These are phyloP conservation scores for Amborella trichopoda DNA, from an alignment of 164 flowering plant species.

Conservation along the genomic window DNA sequence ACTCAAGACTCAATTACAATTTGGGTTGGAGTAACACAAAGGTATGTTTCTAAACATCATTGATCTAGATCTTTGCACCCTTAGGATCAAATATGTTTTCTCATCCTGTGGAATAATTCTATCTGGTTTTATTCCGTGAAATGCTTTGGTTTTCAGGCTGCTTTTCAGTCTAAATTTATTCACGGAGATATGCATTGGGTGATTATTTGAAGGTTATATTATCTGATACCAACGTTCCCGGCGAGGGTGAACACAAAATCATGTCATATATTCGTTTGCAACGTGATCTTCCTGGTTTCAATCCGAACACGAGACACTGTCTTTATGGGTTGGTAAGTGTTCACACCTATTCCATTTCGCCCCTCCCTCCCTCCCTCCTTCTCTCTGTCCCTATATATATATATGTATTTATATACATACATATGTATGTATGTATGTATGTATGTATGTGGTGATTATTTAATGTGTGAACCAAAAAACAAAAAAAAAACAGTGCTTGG, in stretches of 20 bases:
- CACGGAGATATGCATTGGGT: conserved; percentile 63
- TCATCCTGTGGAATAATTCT: conserved; percentile 34
- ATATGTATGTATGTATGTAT: too few species aligned
- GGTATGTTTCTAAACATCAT: conserved; percentile 31
- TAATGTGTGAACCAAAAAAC: too few species aligned
- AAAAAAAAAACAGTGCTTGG: too few species aligned
- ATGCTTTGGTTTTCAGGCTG: conserved; percentile 45
- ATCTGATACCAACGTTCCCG: conserved; percentile 97
- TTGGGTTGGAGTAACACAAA: conserved; percentile 69
- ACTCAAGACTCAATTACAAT: conserved; percentile 51
- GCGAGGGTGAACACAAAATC: conserved; percentile 98
- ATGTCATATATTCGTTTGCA: conserved; percentile 92
- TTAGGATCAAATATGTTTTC: conserved; percentile 32
- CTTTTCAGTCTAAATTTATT: conserved; percentile 51
- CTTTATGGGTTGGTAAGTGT: conserved; percentile 74
- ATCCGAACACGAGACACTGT: conserved; percentile 96
- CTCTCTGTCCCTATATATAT: too few species aligned
- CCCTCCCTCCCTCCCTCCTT: too few species aligned
- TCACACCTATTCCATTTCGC: too few species aligned
- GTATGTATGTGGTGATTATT: too few species aligned
- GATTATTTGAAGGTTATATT: conserved; percentile 96
- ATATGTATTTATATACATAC: too few species aligned
- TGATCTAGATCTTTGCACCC: conserved; percentile 7
- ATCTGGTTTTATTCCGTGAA: conserved; percentile 25
- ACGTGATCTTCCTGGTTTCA: conserved; percentile 73